These are phyloP conservation scores for Beauveria sp. DNA, from an alignment of 2,329 filamentous ascomycete species.

Conservation along the genomic window DNA sequence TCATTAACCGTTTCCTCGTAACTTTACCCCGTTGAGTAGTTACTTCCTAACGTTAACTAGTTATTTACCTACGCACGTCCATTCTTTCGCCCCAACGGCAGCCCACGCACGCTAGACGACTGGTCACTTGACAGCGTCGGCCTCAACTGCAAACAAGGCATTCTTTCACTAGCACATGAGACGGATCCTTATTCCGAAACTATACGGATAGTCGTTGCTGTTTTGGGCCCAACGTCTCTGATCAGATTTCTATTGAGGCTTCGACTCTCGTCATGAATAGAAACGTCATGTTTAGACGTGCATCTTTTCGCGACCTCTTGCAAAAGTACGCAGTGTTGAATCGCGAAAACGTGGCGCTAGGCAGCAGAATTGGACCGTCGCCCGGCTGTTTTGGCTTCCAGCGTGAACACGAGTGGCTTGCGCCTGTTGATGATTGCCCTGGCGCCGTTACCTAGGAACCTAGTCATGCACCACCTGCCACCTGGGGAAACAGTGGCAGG, in stretches of 20 bases:
- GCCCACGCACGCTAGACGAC: background rate
- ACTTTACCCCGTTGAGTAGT: no score
- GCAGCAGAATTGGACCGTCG: background rate
- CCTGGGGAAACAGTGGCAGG: background rate
- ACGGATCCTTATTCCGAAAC: no score
- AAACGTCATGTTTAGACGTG: no score
- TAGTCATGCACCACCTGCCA: background rate
- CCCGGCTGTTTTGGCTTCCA: background rate
- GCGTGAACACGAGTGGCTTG: background rate
- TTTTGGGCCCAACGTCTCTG: no score
- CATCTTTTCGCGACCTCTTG: background rate
- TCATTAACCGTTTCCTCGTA: no score
- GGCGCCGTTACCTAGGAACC: background rate
- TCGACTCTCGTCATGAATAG: background rate
- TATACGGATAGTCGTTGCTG: no score
- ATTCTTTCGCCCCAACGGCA: background rate
- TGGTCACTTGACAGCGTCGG: no score
- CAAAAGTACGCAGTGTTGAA: background rate
- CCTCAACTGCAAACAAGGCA: no score
- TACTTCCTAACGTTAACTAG: background rate
- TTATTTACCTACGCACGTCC: background rate
- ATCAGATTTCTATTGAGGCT: background rate
- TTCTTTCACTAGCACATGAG: no score
- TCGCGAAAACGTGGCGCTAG: background rate
- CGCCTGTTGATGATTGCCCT: background rate